These are phyloP conservation scores for Chaetomium sp. DNA, from an alignment of 2,329 filamentous ascomycete genomes.

Conservation along the genomic window DNA sequence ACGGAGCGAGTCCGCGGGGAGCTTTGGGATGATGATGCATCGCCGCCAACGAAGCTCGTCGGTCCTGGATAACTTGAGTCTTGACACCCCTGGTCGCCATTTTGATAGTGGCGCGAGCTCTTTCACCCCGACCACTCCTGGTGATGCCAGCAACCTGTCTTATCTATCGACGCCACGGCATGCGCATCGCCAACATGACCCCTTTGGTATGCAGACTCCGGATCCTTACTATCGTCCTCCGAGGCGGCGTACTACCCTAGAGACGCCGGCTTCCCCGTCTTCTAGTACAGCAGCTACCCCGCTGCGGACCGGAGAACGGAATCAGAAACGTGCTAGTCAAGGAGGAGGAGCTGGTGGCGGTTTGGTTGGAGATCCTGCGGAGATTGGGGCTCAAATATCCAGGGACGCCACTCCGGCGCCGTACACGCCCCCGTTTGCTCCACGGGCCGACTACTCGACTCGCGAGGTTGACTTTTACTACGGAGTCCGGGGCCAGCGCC, in stretches of 20 bases:
- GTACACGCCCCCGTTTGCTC: slow-evolving; percentile 41
- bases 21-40: slow-evolving; percentile 45
- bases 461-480: slow-evolving; percentile 98
- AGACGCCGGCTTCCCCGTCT: slow-evolving; percentile 44
- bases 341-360: slow-evolving; percentile 17
- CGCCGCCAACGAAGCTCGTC: slow-evolving; percentile 49
- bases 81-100: slow-evolving; percentile 39
- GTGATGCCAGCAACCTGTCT: slow-evolving; percentile 65
- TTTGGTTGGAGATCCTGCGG: slow-evolving; percentile 32
- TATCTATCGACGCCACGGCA: slow-evolving; percentile 54
- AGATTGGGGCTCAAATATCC: slow-evolving; percentile 37
- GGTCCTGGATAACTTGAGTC: slow-evolving; percentile 44
- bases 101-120: slow-evolving; percentile 55
- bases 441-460: slow-evolving; percentile 79
- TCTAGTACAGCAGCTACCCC: slow-evolving; percentile 31
- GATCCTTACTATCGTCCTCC: slow-evolving; percentile 90
- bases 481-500: slow-evolving; percentile 77
- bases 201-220: slow-evolving; percentile 33
- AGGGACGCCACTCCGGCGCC: slow-evolving; percentile 41
- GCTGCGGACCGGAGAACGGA: slow-evolving; percentile 33
- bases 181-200: slow-evolving; percentile 34
- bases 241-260: slow-evolving; percentile 39
- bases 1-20: slow-evolving; percentile 56
- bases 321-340: slow-evolving; percentile 35
- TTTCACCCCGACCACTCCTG: slow-evolving; percentile 66